Base-by-base conservation (phyloP, 192 early-diverging fungal species). In the Umbelopsis sp. region DNA sequence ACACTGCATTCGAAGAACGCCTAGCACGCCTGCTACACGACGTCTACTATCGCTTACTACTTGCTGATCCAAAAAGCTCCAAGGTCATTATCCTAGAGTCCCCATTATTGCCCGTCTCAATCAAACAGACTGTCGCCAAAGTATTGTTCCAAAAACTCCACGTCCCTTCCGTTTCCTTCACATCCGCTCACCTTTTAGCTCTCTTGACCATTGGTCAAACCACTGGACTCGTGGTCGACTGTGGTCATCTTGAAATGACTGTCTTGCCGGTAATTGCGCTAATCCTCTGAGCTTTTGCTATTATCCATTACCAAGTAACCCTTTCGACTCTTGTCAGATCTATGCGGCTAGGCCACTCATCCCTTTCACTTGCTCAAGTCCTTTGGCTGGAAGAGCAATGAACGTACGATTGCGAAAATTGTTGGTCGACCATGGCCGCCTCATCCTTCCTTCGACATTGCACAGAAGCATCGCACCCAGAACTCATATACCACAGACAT, bases 171-270 rank as follows among this genome's bases (percentile, higher is more conserved):
- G 70, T 97, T 20, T 89, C 91, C 2, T 94, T 94, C 68, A 89
- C 91, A 1, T 91, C 92, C 12, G 72, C 85, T 17, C 83, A 91
- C 50, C 79, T 96, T 38, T 75, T 91, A 29, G 89, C 93, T 1
- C 73, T 97, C 47, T 74, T 94, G 68, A 91, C 92, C 4, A 88
- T 89, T 14, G 96, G 96, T 8, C 73, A 78, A 17, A 86, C 86
- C 9, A 89, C 88, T 7, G 96, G 96, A 1, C 78, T 97, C 65
- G 94, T 97, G 1, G 82, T 97, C 21, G 95, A 97, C 76, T 91
- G 90, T 72, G 96, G 95, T 0, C 85, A 93, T 70, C 75, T 94
- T 20, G 88, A 88, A 47, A 89, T 91, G 8, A 87, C 87, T 7
- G 92, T 93, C 4, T 69, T 93, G 47, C 95, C 95, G 34, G 95